Evolutionary conservation across 2,329 filamentous ascomycete species (phyloP).

Genomic region (Aspergillus aculeatinus): DNA sequence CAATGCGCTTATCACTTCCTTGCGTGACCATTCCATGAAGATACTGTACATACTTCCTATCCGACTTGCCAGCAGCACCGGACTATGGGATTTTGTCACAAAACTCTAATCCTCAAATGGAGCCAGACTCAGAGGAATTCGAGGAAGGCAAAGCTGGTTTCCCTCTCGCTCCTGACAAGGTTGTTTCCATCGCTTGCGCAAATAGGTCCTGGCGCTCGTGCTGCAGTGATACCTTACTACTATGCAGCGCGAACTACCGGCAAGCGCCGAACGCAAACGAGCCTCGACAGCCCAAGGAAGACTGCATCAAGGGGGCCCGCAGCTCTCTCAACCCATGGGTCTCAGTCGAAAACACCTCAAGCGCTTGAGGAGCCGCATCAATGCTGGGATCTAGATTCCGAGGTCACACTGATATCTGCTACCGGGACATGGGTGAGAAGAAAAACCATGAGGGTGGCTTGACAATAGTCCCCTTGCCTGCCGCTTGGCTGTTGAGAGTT

Average conservation of each 20-base stretch:
- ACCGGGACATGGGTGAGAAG: background rate
- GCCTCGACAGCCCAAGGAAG: background rate
- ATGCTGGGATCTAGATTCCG: conserved; percentile 4
- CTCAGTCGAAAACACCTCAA: background rate
- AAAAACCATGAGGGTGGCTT: background rate
- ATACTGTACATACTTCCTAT: background rate
- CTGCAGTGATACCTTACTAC: conserved; percentile 4
- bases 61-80: background rate
- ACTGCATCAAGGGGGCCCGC: background rate
- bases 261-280: background rate
- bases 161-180: background rate
- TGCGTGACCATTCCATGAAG: background rate
- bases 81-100: background rate
- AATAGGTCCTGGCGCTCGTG: background rate
- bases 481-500: background rate
- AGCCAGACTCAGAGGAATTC: background rate
- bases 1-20: conserved; percentile 4
- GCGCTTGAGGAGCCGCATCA: background rate
- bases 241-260: background rate
- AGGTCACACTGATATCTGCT: background rate
- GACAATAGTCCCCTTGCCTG: conserved; percentile 1
- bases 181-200: background rate
- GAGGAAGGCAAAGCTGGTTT: background rate
- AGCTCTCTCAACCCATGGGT: background rate
- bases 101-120: background rate